A percentile compares a stretch with the other conserved stretches of the same genome.
These are phyloP conservation scores for Daedalea quercina DNA, from an alignment of 768 basidiomycete species.

Conservation along the genomic window DNA sequence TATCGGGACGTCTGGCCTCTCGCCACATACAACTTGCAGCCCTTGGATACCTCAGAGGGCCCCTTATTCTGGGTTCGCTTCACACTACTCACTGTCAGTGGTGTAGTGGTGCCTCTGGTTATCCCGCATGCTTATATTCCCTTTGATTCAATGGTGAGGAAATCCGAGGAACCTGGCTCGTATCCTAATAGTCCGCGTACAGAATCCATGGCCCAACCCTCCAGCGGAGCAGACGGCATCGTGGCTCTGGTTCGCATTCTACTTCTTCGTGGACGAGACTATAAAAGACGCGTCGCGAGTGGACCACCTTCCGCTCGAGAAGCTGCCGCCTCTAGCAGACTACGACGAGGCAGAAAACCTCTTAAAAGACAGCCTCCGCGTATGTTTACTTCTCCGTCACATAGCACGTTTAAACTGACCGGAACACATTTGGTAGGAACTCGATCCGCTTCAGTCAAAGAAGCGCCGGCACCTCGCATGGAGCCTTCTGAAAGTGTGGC, in stretches of 20 bases:
- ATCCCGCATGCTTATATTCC: slow-evolving; percentile 53
- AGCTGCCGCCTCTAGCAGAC: slow-evolving; percentile 44
- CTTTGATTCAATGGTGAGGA: slow-evolving; percentile 41
- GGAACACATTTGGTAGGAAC: slow-evolving; percentile 14
- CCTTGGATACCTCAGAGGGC: slow-evolving; percentile 42
- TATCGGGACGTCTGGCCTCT: slow-evolving; percentile 60
- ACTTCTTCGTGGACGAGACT: slow-evolving; percentile 46
- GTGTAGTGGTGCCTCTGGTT: slow-evolving; percentile 44
- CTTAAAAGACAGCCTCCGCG: slow-evolving; percentile 25
- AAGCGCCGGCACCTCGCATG: slow-evolving; percentile 27
- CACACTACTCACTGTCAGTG: slow-evolving; percentile 34
- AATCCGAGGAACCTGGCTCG: too few relatives aligned
- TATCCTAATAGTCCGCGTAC: too few relatives aligned
- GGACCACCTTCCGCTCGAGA: slow-evolving; percentile 34
- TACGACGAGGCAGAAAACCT: slow-evolving; percentile 30
- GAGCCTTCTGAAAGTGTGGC: slow-evolving; percentile 22
- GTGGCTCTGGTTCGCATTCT: slow-evolving; percentile 29
- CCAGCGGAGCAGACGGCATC: slow-evolving; percentile 28
- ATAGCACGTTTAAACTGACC: neutral
- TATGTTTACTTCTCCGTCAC: slow-evolving; percentile 1
- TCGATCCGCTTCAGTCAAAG: slow-evolving; percentile 30
- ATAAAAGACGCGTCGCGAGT: slow-evolving; percentile 37
- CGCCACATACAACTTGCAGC: slow-evolving; percentile 40
- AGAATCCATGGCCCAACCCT: slow-evolving; percentile 17
- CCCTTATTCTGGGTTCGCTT: slow-evolving; percentile 48